Base-by-base conservation (phyloP, 2,329 filamentous ascomycete species). In the Phialophora macrospora region DNA sequence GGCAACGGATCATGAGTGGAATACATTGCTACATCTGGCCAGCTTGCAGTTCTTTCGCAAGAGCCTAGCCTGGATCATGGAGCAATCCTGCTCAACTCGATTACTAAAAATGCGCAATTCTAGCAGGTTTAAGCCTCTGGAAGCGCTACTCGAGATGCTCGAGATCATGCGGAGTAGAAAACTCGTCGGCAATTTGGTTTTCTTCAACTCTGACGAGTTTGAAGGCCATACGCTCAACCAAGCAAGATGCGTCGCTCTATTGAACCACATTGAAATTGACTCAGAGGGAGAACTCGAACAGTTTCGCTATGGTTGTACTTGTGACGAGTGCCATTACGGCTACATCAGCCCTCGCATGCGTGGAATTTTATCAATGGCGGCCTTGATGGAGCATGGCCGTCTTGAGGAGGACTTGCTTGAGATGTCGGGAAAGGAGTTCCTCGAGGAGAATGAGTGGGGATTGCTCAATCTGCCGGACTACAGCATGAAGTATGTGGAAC, bases 331-430 rank as follows among this genome's bases (percentile, higher is more conserved):
- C 65, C 60, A 75, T 17, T 71, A 68, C 28, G 78, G 78, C 4
- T 78, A 79, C 67, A 60, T 80, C 30, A 79, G 77, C 48, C 74
- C 76, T 5, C 75, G 76, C 46, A 79, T 78, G 76, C 72, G 60
- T 9, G 61, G 60, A 32, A 71, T 70, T 12, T 71, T 79, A n/a
- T 11, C 68, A 1, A 68, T 34, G 41, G 64, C 75, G 54, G 75
- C 74, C 56, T 4, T 14, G 2, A 30, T 24, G 12, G 38, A 48
- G 20, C 6, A 70, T 26, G 1, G 3, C 3, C 8, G 8, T 5
- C 51, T 60, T 60, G 7, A 8, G 24, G 41, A 8, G 7, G 14
- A 48, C 22, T n/a, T 51, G 14, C 7, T 54, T 20, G 48, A 51
- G 3, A 8, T 38, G 30, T n/a, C 58, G 5, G 58, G 58, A 5